phyloP scores from a whole-genome alignment of 495 filamentous ascomycete species.

The Symbiotaphrina buchneri region DNA sequence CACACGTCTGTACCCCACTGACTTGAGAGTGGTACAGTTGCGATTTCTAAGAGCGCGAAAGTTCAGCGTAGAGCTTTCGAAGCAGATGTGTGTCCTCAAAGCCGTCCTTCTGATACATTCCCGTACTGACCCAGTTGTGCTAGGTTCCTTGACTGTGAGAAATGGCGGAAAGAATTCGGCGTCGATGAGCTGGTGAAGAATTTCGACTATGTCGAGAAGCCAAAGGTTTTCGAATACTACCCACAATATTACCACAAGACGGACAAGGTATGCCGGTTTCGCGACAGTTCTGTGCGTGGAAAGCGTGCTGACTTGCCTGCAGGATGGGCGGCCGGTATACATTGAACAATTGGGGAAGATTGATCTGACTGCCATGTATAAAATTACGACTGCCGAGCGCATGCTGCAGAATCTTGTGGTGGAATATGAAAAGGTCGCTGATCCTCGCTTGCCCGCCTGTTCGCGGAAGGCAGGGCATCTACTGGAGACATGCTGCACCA shows the following conservation, averaged over 20 bases:
- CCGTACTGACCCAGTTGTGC: constrained; percentile 4
- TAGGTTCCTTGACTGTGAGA: constrained; percentile 82
- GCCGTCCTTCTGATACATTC: constrained; percentile 3
- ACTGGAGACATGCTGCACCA: constrained; percentile 90
- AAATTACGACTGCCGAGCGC: constrained; percentile 76
- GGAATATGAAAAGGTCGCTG: constrained; percentile 89
- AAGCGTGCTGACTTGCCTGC: constrained; percentile 3
- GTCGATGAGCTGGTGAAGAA: constrained; percentile 64
- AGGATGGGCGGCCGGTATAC: constrained; percentile 95
- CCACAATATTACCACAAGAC: constrained; percentile 99
- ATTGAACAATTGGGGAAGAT: constrained; percentile 92
- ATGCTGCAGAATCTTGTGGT: constrained; percentile 91
- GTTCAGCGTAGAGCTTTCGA: constrained; percentile 66
- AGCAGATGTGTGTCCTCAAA: constrained; percentile 50
- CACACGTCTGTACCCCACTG: constrained; percentile 2
- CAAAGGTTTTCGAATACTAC: constrained; percentile 75
- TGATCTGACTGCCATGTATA: constrained; percentile 72
- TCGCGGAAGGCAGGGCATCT: constrained; percentile 76
- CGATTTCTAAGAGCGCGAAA: constrained; percentile 87
- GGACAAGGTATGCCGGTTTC: constrained; percentile 46
- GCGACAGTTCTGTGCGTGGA: background rate
- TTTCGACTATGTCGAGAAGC: constrained; percentile 82
- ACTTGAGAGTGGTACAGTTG: constrained; percentile 22
- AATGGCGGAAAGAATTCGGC: constrained; percentile 70
- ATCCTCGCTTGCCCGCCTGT: constrained; percentile 86